Percentiles rank a stretch among this genome's conserved stretches.
phyloP scores from a whole-genome alignment of 139 green algal genomes.

The Diplosphaera chodatii region DNA sequence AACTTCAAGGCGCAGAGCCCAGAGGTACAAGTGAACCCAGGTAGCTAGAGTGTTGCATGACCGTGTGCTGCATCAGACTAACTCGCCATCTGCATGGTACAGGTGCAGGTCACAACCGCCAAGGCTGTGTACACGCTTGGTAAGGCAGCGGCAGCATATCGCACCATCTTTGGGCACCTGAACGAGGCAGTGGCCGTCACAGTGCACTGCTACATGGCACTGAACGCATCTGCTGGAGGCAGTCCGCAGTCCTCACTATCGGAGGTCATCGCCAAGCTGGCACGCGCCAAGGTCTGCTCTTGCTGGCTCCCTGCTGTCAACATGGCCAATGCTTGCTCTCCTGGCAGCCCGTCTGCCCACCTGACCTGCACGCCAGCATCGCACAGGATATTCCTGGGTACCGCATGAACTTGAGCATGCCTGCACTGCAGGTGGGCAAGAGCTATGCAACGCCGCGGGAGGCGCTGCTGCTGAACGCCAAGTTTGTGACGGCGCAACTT shows the following conservation, averaged over 20 bases:
- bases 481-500: constrained; percentile 67
- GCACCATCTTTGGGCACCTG: constrained; percentile 7
- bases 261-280: constrained; percentile 59
- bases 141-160: not conserved
- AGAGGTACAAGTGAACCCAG: too few relatives aligned
- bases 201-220: constrained; percentile 31
- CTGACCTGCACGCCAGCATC: too few relatives aligned
- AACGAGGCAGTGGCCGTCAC: not conserved
- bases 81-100: too few relatives aligned
- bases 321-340: too few relatives aligned
- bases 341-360: too few relatives aligned
- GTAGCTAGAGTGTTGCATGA: too few relatives aligned
- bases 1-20: constrained; percentile 2
- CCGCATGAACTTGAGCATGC: too few relatives aligned
- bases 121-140: not conserved
- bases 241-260: constrained; percentile 35
- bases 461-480: constrained; percentile 67
- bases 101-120: not conserved
- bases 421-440: constrained; percentile 44
- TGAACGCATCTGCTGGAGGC: constrained; percentile 40
- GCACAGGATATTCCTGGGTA: too few relatives aligned
- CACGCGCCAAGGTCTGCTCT: constrained; percentile 47
- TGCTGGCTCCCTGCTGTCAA: too few relatives aligned
- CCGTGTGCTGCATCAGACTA: too few relatives aligned
- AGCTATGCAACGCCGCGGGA: constrained; percentile 48